These are phyloP conservation scores for Leishmania martiniquensis DNA, from an alignment of 208 protist genomes.

Conservation along the genomic window DNA sequence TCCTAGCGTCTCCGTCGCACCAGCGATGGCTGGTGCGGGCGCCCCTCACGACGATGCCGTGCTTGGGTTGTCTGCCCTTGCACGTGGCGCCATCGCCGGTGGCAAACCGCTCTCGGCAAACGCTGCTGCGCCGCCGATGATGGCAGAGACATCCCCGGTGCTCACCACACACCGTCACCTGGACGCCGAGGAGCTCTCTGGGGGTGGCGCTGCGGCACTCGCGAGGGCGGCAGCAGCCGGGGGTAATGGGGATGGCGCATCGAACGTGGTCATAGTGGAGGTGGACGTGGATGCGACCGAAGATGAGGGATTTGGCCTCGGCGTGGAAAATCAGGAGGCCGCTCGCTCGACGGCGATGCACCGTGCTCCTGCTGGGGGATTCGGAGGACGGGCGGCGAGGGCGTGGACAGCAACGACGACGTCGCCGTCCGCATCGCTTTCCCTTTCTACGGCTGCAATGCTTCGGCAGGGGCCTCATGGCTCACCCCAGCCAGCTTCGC, in stretches of 20 bases:
- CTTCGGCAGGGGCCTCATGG: not conserved
- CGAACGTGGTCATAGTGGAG: slow-evolving; percentile 13
- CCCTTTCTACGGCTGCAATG: not conserved
- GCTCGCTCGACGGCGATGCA: not conserved
- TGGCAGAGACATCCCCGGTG: slow-evolving; percentile 3
- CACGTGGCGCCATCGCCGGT: not conserved
- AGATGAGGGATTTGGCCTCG: not conserved
- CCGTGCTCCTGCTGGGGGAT: not conserved
- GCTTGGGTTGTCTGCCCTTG: slow-evolving; percentile 15
- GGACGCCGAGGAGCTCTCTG: slow-evolving; percentile 1
- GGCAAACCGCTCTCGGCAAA: slow-evolving; percentile 7
- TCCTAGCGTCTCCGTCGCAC: not conserved
- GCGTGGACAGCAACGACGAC: not conserved
- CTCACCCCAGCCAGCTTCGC: slow-evolving; percentile 1
- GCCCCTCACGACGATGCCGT: not conserved
- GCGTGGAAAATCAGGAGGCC: not conserved
- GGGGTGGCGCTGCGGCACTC: not conserved
- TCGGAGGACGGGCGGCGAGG: not conserved
- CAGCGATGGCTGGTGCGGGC: not conserved
- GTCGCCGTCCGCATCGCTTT: not conserved
- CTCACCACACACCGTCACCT: slow-evolving; percentile 2
- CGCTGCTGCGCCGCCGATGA: not conserved
- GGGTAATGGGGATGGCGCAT: not conserved
- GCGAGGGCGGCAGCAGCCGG: not conserved
- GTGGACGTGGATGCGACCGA: slow-evolving; percentile 22